Conservation (phyloP, 805 yeast genomes). For the Hanseniaspora lachancei region DNA sequence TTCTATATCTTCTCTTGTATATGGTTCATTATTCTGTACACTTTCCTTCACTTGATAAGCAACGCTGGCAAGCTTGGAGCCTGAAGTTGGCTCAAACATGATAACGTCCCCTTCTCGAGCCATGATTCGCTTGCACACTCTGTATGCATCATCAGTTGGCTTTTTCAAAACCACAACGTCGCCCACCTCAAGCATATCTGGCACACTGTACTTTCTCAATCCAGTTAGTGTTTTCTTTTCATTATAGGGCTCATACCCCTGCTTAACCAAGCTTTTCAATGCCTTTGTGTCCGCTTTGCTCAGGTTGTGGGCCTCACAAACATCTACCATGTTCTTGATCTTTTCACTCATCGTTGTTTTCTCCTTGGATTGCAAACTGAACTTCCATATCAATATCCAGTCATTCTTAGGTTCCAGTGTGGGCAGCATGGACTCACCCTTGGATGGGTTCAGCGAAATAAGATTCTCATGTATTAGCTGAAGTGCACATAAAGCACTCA, state of each 20-base stretch:
- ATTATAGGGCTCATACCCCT: background rate
- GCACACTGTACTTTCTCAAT: background rate
- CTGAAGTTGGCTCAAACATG: constrained; percentile 65
- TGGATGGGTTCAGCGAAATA: constrained; percentile 30
- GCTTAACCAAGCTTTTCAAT: background rate
- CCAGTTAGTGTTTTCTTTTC: background rate
- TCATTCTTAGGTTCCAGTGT: constrained; percentile 65
- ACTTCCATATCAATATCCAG: constrained; percentile 24
- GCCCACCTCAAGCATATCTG: constrained; percentile 42
- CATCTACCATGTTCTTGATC: background rate
- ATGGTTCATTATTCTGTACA: background rate
- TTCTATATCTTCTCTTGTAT: background rate
- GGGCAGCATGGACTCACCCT: constrained; percentile 93
- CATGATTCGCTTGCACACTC: constrained; percentile 84
- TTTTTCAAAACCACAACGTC: constrained; percentile 79
- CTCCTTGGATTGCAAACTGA: background rate
- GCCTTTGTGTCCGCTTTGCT: background rate
- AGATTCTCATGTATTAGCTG: constrained; percentile 2
- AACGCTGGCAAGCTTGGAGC: constrained; percentile 26
- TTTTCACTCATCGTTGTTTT: background rate
- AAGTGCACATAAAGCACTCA: constrained; percentile 2
- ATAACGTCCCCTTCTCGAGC: constrained; percentile 94
- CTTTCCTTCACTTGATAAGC: constrained; percentile 7
- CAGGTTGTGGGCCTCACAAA: background rate
- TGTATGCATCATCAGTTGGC: constrained; percentile 73